Conservation (phyloP, 495 filamentous ascomycete genomes). For the Penicillium robsamsonii region DNA sequence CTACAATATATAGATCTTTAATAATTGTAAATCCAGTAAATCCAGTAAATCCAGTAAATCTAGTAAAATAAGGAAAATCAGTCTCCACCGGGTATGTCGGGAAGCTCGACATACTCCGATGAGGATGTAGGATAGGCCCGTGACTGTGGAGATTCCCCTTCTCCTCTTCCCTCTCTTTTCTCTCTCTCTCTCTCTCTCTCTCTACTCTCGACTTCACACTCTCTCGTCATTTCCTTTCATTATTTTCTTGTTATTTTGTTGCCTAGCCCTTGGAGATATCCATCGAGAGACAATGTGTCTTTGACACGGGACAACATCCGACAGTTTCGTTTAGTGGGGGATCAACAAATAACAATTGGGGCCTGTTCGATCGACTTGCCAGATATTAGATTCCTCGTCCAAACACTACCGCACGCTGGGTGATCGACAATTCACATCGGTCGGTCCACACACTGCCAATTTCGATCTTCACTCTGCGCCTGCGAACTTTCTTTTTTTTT, state of each 20-base stretch:
- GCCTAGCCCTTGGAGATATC: not conserved
- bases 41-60: not conserved
- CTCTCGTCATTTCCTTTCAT: not conserved
- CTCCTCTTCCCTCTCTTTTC: slow-evolving; percentile 2
- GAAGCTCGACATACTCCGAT: slow-evolving; percentile 12
- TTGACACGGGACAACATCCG: slow-evolving; percentile 7
- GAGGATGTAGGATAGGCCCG: slow-evolving; percentile 8
- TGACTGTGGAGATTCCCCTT: slow-evolving; percentile 5
- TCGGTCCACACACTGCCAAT: slow-evolving; percentile 18
- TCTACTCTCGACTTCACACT: not conserved
- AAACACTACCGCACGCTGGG: not conserved
- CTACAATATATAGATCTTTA: not conserved
- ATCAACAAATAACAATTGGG: slow-evolving; percentile 10
- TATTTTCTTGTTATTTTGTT: not conserved
- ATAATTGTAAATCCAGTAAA: not conserved
- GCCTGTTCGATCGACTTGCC: not conserved
- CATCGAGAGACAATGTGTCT: slow-evolving; percentile 17
- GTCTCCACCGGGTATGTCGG: slow-evolving; percentile 14
- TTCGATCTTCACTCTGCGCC: not conserved
- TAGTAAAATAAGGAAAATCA: slow-evolving; percentile 2
- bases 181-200: not conserved
- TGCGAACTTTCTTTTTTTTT: not conserved
- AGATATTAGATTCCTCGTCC: not conserved
- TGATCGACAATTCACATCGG: slow-evolving; percentile 22
- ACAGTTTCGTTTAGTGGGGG: slow-evolving; percentile 14